These are phyloP conservation scores for Fusarium metavorans DNA, from an alignment of 2,329 filamentous ascomycete genomes.

Conservation along the genomic window DNA sequence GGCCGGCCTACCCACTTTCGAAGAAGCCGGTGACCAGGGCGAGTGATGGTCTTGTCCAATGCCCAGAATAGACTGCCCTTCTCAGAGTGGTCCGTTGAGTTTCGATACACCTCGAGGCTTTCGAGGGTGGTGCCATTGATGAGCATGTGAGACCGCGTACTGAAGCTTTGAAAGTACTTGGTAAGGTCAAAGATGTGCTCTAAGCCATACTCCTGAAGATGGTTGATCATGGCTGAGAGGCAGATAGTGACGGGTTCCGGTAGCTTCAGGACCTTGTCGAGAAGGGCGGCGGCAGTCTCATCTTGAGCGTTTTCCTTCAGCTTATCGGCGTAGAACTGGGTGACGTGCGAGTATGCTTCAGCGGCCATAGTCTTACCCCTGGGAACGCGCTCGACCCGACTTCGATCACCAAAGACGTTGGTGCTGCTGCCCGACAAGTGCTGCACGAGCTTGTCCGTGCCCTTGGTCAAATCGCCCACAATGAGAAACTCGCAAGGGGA, in stretches of 20 bases:
- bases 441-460: slow-evolving; percentile 90
- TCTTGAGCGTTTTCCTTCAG: slow-evolving; percentile 72
- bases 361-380: slow-evolving; percentile 85
- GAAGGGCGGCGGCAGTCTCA: slow-evolving; percentile 70
- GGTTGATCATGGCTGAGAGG: slow-evolving; percentile 94
- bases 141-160: slow-evolving; percentile 93
- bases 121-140: slow-evolving; percentile 95
- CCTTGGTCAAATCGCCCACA: slow-evolving; percentile 88
- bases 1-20: slow-evolving; percentile 96
- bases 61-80: slow-evolving; percentile 97
- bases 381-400: slow-evolving; percentile 82
- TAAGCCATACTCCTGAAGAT: slow-evolving; percentile 90
- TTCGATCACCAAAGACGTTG: slow-evolving; percentile 92
- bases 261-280: slow-evolving; percentile 88
- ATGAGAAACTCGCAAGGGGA: slow-evolving; percentile 95
- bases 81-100: slow-evolving; percentile 86
- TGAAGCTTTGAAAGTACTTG: slow-evolving; percentile 97
- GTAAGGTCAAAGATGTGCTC: slow-evolving; percentile 97
- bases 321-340: slow-evolving; percentile 91
- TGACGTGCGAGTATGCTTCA: slow-evolving; percentile 88
- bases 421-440: slow-evolving; percentile 90
- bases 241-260: slow-evolving; percentile 91
- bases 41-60: slow-evolving; percentile 89
- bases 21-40: slow-evolving; percentile 87
- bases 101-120: slow-evolving; percentile 95